A percentile compares a stretch with the other conserved stretches of the same genome.
Evolutionary conservation across 768 basidiomycete genomes (phyloP).

Genomic region (Podaxis rugospora): DNA sequence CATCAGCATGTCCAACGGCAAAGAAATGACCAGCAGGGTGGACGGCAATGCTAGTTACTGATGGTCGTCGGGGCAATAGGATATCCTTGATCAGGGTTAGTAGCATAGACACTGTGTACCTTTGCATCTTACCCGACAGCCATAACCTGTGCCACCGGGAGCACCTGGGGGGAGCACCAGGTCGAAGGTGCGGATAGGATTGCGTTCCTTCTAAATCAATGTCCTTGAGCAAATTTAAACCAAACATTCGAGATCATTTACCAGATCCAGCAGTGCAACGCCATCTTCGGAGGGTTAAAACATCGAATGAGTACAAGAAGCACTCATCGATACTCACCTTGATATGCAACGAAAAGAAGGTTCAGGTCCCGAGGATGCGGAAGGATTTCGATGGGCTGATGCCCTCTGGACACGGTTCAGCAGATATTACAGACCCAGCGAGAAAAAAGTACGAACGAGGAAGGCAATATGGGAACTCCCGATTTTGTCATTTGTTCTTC

Average conservation of each 20-base stretch:
- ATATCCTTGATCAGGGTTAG: slow-evolving; percentile 41
- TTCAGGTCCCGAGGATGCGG: slow-evolving; percentile 73
- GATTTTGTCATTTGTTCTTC: slow-evolving; percentile 49
- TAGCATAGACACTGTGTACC: neutral
- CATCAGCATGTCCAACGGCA: slow-evolving; percentile 78
- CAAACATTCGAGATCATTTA: slow-evolving; percentile 20
- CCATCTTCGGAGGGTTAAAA: slow-evolving; percentile 40
- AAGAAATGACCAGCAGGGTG: slow-evolving; percentile 77
- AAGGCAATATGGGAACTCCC: slow-evolving; percentile 27
- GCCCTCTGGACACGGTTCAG: slow-evolving; percentile 24
- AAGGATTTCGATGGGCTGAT: slow-evolving; percentile 54
- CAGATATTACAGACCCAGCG: neutral
- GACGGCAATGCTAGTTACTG: slow-evolving; percentile 67
- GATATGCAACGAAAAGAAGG: slow-evolving; percentile 69
- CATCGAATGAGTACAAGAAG: neutral
- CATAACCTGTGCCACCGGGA: slow-evolving; percentile 70
- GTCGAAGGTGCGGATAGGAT: slow-evolving; percentile 60
- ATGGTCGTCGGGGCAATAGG: slow-evolving; percentile 63
- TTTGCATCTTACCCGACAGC: slow-evolving; percentile 18
- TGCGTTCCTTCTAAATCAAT: slow-evolving; percentile 38
- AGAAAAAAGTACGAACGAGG: slow-evolving; percentile 25
- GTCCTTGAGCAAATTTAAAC: neutral
- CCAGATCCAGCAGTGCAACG: slow-evolving; percentile 55
- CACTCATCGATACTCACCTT: slow-evolving; percentile 39
- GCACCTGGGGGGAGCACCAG: slow-evolving; percentile 74